Base-by-base conservation (phyloP, 176 grass and related monocot genomes). In the Canna indica region DNA sequence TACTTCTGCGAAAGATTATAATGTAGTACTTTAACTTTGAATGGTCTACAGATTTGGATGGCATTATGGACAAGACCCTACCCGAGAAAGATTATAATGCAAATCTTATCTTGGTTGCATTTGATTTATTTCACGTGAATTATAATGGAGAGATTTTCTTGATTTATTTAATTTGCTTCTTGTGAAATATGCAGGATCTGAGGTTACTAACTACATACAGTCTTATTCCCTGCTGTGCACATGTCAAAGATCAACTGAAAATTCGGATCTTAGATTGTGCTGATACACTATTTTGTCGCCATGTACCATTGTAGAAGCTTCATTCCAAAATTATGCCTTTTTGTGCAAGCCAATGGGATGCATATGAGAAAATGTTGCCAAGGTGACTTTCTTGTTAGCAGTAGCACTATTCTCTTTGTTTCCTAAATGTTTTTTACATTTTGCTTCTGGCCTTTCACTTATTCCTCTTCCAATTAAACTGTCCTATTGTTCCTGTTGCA, bases 271-370 rank as follows among this genome's bases (percentile, higher is more conserved):
- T 30, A 17, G 28, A 34, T 33, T 20, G 0, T 31, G 30, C 30
- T 63, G 5, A 5, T 18, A 1, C 53, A 4, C 53, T 25, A 27
- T 57, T 25, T 57, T 22, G 53, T 8, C 15, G 26, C 59, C 30
- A 63, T 63, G 59, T 63, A 63, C 7, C 59, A 17, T 32, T 63
- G 30, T 33, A 63, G 59, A 63, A 63, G 59, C 10, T 63, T 63
- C 30, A 33, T 63, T 16, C 30, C 59, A 31, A 63, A 63, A 18
- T 25, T 63, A 63, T 25, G 9, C 53, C 26, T 58, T n/a, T 58
- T 58, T 18, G 24, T 58, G 1, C n/a, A 58, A 28, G 29, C 13
- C 2, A 63, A 33, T 29, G 14, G 30, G 20, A 33, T 63, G 59
- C 18, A 63, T 63, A 63, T 33, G 29, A 63, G 2, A 63, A 63